These are phyloP conservation scores for Purshia tridentata DNA, from an alignment of 306 rosid species.

Conservation along the genomic window DNA sequence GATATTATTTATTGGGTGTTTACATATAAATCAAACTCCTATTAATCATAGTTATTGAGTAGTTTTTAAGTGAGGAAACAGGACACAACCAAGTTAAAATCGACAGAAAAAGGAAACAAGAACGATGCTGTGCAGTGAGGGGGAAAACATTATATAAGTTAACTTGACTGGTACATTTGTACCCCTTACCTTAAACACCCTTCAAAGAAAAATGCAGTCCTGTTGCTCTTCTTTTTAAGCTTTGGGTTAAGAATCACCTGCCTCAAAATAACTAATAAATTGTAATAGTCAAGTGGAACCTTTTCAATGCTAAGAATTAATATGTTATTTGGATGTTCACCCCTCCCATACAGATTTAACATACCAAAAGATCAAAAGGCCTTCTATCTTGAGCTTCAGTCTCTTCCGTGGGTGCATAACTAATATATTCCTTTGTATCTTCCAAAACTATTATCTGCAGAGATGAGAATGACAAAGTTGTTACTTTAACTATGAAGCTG, in stretches of 20 bases:
- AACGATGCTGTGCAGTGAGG: not conserved
- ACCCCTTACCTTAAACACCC: slow-evolving; percentile 83
- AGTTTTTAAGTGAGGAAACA: too few species aligned
- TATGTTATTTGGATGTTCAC: slow-evolving; percentile 16
- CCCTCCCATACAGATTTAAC: slow-evolving; percentile 26
- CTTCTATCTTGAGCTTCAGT: slow-evolving; percentile 74
- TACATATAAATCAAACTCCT: too few species aligned
- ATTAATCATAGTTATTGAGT: too few species aligned
- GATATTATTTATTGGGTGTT: too few species aligned
- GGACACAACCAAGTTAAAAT: too few species aligned
- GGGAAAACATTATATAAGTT: not conserved
- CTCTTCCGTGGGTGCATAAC: slow-evolving; percentile 73
- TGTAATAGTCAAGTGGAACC: slow-evolving; percentile 29
- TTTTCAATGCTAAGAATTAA: slow-evolving; percentile 13
- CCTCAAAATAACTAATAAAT: slow-evolving; percentile 51
- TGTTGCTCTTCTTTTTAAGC: slow-evolving; percentile 72
- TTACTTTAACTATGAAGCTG: not conserved
- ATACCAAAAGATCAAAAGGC: slow-evolving; percentile 92
- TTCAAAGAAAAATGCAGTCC: slow-evolving; percentile 82
- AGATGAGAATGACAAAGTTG: slow-evolving; percentile 6
- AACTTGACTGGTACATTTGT: not conserved
- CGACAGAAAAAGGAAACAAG: too few species aligned
- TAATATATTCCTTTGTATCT: slow-evolving; percentile 73
- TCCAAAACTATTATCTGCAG: slow-evolving; percentile 88
- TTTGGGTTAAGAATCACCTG: slow-evolving; percentile 83